A percentile compares a stretch with the other conserved stretches of the same genome.
These are phyloP conservation scores for Sarcodon aspratus DNA, from an alignment of 768 basidiomycete species.

Conservation along the genomic window DNA sequence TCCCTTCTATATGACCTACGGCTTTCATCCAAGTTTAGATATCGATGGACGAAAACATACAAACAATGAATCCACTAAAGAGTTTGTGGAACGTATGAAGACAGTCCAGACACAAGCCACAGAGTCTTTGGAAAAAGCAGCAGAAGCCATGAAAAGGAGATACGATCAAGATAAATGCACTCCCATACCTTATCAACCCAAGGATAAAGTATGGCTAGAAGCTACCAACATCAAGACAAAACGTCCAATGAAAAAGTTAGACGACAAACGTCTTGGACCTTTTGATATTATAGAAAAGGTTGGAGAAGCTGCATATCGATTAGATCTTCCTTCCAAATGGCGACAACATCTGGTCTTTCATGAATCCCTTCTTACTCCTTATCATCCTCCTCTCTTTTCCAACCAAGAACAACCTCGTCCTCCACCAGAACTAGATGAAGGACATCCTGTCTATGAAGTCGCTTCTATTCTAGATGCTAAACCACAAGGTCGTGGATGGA, in stretches of 20 bases:
- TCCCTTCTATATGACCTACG: constrained; percentile 20
- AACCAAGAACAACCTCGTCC: constrained; percentile 3
- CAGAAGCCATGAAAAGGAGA: constrained; percentile 15
- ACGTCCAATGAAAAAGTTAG: constrained; percentile 14
- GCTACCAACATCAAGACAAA: constrained; percentile 13
- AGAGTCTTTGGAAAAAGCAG: constrained; percentile 8
- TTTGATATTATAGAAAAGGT: constrained; percentile 15
- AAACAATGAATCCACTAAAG: constrained; percentile 5
- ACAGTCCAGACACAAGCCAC: constrained; percentile 3
- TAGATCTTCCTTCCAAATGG: constrained; percentile 12
- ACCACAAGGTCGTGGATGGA: no score
- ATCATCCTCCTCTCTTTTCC: constrained; percentile 4
- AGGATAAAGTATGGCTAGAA: constrained; percentile 18
- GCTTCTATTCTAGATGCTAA: no score
- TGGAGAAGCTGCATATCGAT: constrained; percentile 9
- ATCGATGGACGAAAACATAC: not conserved
- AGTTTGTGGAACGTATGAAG: constrained; percentile 11
- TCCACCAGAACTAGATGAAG: no score
- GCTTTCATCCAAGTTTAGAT: constrained; percentile 9
- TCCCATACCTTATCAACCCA: not conserved
- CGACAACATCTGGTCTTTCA: constrained; percentile 13
- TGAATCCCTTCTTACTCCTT: constrained; percentile 6
- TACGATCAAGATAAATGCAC: constrained; percentile 5
- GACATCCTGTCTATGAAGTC: no score
- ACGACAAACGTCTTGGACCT: constrained; percentile 11